A percentile compares a stretch with the other conserved stretches of the same genome.
phyloP scores from a whole-genome alignment of 164 flowering plant species.

The Nymphaea thermarum region DNA sequence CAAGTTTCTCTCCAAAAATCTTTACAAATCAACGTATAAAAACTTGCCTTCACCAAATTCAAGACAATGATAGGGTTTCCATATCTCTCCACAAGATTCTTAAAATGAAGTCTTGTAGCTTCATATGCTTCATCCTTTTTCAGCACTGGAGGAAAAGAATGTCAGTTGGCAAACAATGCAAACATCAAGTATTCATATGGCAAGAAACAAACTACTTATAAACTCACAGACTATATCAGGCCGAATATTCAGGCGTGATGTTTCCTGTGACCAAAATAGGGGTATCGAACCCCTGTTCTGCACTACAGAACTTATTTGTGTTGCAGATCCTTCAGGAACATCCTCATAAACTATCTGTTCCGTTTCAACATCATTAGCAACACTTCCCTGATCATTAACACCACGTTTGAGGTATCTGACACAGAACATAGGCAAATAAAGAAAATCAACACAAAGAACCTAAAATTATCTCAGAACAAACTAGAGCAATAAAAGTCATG shows the following conservation, averaged over 20 bases:
- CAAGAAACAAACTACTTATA: neutral
- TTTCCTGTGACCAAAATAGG: conserved; percentile 98
- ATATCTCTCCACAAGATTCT: conserved; percentile 82
- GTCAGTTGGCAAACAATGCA: conserved; percentile 6
- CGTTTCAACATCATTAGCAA: conserved; percentile 96
- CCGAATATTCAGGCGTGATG: conserved; percentile 66
- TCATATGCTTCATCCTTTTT: conserved; percentile 62
- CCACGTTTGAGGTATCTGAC: conserved; percentile 90
- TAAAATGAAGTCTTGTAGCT: conserved; percentile 87
- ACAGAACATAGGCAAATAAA: conserved; percentile 1
- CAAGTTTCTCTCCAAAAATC: no score
- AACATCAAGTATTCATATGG: neutral
- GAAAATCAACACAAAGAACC: conserved; percentile 1
- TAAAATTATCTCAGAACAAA: conserved; percentile 1
- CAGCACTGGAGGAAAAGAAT: conserved; percentile 44
- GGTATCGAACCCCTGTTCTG: conserved; percentile 97
- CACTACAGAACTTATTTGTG: conserved; percentile 75
- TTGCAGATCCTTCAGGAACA: conserved; percentile 48
- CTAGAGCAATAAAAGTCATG: neutral
- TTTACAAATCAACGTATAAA: neutral
- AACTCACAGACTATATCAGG: conserved; percentile 80
- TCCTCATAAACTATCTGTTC: conserved; percentile 91
- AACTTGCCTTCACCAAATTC: conserved; percentile 81
- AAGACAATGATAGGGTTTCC: conserved; percentile 82
- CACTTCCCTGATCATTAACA: conserved; percentile 88